Evolutionary conservation across 257 asterid species (phyloP).

Genomic region (Jacaranda copaia): DNA sequence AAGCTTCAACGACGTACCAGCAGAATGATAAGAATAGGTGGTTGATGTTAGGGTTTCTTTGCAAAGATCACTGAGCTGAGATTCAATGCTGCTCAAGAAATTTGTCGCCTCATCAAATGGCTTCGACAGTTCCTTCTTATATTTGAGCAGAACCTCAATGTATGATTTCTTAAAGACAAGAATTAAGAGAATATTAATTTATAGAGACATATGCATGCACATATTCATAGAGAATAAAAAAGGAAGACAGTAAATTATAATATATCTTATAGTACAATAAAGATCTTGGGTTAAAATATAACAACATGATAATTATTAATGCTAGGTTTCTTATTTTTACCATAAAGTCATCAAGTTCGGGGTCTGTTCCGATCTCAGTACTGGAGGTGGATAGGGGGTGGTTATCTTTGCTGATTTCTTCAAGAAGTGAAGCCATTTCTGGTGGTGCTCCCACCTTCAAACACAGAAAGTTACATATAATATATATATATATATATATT

Average conservation of each 20-base stretch:
- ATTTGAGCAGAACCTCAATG: slow-evolving; percentile 66
- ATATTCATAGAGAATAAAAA: background rate
- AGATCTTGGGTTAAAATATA: background rate
- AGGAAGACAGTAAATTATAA: background rate
- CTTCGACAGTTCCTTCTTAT: slow-evolving; percentile 71
- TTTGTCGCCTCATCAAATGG: slow-evolving; percentile 80
- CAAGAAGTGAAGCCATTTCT: slow-evolving; percentile 71
- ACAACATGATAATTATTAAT: background rate
- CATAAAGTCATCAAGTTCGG: slow-evolving; percentile 86
- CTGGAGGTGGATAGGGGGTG: slow-evolving; percentile 31
- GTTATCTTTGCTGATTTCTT: slow-evolving; percentile 69
- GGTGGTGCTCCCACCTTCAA: slow-evolving; percentile 81
- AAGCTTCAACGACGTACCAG: slow-evolving; percentile 18
- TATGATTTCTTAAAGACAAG: slow-evolving; percentile 62
- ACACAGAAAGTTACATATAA: background rate
- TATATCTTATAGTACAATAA: background rate
- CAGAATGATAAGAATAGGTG: slow-evolving; percentile 45
- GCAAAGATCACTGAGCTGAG: slow-evolving; percentile 77
- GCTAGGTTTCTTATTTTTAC: slow-evolving; percentile 37
- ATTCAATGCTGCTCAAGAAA: slow-evolving; percentile 71
- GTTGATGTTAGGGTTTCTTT: slow-evolving; percentile 56
- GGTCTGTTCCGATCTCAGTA: slow-evolving; percentile 63
- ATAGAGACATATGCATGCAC: background rate
- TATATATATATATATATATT: background rate
- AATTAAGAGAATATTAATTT: background rate